Conservation (phyloP, 208 protist species). For the Acanthamoeba lugdunensis region DNA sequence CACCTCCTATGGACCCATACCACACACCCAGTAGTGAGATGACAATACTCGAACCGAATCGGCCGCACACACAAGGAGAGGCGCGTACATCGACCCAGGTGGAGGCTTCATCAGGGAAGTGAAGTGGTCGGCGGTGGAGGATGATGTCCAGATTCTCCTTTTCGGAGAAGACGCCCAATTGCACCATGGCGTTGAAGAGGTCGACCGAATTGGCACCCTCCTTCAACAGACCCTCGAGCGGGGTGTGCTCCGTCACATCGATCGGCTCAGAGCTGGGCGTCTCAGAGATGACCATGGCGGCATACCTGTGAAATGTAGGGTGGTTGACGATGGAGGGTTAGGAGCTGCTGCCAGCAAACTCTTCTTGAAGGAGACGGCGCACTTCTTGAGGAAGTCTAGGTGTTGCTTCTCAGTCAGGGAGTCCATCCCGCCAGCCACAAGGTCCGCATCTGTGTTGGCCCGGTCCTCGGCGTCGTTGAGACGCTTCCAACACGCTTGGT, state of each 20-base stretch:
- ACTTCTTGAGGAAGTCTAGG: not conserved
- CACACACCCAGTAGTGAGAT: not conserved
- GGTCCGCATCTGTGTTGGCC: not conserved
- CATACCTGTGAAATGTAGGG: not conserved
- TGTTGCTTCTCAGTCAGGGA: not conserved
- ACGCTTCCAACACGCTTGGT: not conserved
- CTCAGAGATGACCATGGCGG: not conserved
- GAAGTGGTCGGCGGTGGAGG: conserved; percentile 11
- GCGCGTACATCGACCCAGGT: conserved; percentile 5
- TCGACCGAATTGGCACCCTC: conserved; percentile 11
- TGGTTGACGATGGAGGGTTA: not conserved
- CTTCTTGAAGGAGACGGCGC: not conserved
- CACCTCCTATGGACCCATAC: not conserved
- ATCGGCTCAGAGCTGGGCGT: conserved; percentile 21
- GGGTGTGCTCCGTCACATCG: conserved; percentile 4
- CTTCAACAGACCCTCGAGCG: conserved; percentile 33
- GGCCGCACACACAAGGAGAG: not conserved
- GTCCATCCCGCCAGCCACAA: not conserved
- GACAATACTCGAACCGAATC: not conserved
- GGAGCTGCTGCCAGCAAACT: not conserved
- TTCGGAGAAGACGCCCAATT: not conserved
- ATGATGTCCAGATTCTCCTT: conserved; percentile 56
- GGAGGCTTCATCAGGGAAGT: conserved; percentile 28
- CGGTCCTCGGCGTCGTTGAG: not conserved
- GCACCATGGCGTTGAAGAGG: conserved; percentile 27